Percentiles rank a stretch among this genome's conserved stretches.
phyloP scores from a whole-genome alignment of 1,284 basidiomycete species.

The Heterobasidion occidentale region DNA sequence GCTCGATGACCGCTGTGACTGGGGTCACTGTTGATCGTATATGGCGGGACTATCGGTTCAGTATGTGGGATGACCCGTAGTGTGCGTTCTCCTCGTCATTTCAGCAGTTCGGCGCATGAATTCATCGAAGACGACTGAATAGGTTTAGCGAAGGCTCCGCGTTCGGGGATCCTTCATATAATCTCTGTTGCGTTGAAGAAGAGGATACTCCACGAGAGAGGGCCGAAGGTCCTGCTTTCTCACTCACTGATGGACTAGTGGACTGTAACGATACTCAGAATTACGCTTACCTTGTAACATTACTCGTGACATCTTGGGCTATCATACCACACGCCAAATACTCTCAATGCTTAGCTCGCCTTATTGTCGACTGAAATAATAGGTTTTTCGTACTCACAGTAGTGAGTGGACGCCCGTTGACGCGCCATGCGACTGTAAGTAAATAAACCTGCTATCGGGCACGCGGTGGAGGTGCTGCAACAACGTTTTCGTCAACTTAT shows the following conservation, averaged over 20 bases:
- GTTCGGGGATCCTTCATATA: not conserved
- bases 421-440: not conserved
- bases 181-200: not conserved
- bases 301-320: not conserved
- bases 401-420: not conserved
- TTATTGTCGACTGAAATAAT: not conserved
- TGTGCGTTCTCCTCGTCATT: not conserved
- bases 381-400: not conserved
- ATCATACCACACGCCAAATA: not conserved
- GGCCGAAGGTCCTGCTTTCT: not conserved
- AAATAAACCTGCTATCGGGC: not conserved
- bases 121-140: not conserved
- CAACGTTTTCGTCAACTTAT: not conserved
- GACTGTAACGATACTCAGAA: not conserved
- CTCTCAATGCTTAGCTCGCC: not conserved
- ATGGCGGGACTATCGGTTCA: constrained; percentile 61
- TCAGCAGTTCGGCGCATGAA: not conserved
- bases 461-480: not conserved
- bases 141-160: not conserved
- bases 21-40: constrained; percentile 58
- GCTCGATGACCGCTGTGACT: constrained; percentile 22
- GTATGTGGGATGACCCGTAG: constrained; percentile 33
- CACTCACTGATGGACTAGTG: not conserved
- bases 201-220: not conserved
- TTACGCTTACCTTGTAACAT: not conserved